Evolutionary conservation across 2,329 filamentous ascomycete genomes (phyloP).

Genomic region (Cadophora sp.): DNA sequence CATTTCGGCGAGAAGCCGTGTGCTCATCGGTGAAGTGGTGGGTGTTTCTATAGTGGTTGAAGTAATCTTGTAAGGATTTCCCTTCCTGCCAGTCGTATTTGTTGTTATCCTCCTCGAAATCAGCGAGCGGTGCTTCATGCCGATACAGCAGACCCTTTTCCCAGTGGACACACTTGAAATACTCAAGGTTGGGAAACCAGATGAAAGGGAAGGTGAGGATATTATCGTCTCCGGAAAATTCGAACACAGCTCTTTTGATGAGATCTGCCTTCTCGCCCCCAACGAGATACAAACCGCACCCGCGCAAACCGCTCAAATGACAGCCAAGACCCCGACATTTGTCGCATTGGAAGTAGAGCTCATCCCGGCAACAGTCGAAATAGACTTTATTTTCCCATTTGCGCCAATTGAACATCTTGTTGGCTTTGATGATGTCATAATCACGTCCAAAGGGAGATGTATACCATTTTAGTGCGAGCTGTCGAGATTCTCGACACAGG

Average conservation of each 20-base stretch:
- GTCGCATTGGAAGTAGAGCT: background rate
- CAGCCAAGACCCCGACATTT: background rate
- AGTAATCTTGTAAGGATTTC: background rate
- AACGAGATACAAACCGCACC: background rate
- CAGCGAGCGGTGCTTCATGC: constrained; percentile 1
- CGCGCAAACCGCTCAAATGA: no score
- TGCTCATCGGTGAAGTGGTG: background rate
- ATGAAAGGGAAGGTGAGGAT: background rate
- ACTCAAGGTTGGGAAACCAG: background rate
- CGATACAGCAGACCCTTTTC: background rate
- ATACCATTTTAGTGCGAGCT: constrained; percentile 20
- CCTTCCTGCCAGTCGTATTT: constrained; percentile 7
- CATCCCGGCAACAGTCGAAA: constrained; percentile 11
- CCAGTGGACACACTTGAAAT: constrained; percentile 1
- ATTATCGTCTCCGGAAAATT: background rate
- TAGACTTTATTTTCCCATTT: background rate
- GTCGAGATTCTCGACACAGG: constrained; percentile 12
- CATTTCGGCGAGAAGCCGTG: background rate
- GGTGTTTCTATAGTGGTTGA: background rate
- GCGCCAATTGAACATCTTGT: background rate
- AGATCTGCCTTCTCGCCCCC: fast-evolving
- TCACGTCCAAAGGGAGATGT: background rate
- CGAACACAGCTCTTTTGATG: background rate
- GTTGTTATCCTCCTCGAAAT: background rate
- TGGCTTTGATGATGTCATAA: background rate